Conservation (phyloP, 2,329 filamentous ascomycete species). For the Trichoderma sp. region DNA sequence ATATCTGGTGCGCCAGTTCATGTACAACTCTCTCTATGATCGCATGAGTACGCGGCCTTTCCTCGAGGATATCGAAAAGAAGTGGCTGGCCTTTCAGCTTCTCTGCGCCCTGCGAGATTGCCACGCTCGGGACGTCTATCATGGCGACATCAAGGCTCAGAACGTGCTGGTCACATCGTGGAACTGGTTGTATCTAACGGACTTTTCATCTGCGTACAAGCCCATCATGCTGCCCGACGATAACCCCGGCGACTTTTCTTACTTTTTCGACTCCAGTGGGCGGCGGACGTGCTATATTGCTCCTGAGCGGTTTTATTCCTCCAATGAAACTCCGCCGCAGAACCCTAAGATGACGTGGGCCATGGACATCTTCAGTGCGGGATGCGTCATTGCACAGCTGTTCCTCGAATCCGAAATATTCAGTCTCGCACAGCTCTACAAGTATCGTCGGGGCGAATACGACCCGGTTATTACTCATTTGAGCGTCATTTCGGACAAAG, state of each 20-base stretch:
- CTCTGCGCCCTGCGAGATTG: conserved; percentile 91
- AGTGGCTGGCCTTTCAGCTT: conserved; percentile 96
- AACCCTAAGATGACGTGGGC: conserved; percentile 74
- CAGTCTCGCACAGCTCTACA: conserved; percentile 93
- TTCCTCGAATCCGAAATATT: conserved; percentile 97
- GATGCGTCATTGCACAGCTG: conserved; percentile 94
- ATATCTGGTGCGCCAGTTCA: conserved; percentile 90
- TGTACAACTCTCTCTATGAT: conserved; percentile 97
- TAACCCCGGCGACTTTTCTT: conserved; percentile 95
- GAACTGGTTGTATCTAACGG: conserved; percentile 99
- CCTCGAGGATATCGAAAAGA: conserved; percentile 96
- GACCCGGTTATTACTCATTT: conserved; percentile 82
- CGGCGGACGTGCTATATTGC: conserved; percentile 93
- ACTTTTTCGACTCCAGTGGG: conserved; percentile 94
- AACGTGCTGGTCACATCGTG: conserved; percentile 96
- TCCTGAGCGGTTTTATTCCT: conserved; percentile 83
- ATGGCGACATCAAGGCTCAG: conserved; percentile 98
- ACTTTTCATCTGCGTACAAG: conserved; percentile 96
- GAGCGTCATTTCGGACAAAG: conserved; percentile 82
- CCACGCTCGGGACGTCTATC: conserved; percentile 85
- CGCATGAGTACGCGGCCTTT: conserved; percentile 95
- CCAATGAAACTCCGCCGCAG: conserved; percentile 67
- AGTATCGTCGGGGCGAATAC: conserved; percentile 90
- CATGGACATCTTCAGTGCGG: conserved; percentile 98
- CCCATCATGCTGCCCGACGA: conserved; percentile 92